Base-by-base conservation (phyloP, 2,329 filamentous ascomycete genomes). In the Alternaria triticimaculans region DNA sequence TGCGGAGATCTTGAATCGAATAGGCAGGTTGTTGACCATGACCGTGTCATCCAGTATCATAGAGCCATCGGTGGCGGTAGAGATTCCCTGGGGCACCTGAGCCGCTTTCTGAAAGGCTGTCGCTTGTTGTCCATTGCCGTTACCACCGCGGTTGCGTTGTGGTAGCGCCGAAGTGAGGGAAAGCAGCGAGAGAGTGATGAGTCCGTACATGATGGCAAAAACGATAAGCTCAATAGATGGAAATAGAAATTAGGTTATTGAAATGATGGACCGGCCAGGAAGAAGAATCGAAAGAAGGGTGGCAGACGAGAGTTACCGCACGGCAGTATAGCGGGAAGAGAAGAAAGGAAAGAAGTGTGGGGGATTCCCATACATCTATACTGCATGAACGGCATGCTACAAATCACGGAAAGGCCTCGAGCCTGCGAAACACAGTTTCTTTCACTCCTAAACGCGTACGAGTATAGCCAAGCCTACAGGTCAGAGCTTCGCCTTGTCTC, bases 1-100 rank as follows among this genome's bases (percentile, higher is more conserved):
- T 2, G 82, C 86, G 54, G 84, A 84, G 64, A 88, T 83, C 66
- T 83, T 86, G 81, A 86, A 88, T 56, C 87, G 85, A 37, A 89
- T 84, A 6, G 81, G 76, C 3, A 88, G 83, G 58, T 83, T 83
- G 65, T 88, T 87, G 63, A 88, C 84, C 10, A 79, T 82, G 5
- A 84, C 85, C 3, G 84, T 88, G 58, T 82, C 83, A 70, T 89
- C 86, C 23, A 89, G 72, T 41, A 88, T 88, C 43, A 78, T 85
- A 3, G 84, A 86, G 5, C 86, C 86, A 74, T 88, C 86, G 0
- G 83, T 84, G 3, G 86, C 86, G 23, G 69, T 68, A 3, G 73
- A 74, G n/a, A 80, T 69, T 0, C 78, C 78, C 58, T 77, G 75
- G 1, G 78, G 74, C n/a, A 79, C 63, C 56, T 76, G 63, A 12